Conservation (phyloP, 306 rosid genomes). For the Casuarina glauca region DNA sequence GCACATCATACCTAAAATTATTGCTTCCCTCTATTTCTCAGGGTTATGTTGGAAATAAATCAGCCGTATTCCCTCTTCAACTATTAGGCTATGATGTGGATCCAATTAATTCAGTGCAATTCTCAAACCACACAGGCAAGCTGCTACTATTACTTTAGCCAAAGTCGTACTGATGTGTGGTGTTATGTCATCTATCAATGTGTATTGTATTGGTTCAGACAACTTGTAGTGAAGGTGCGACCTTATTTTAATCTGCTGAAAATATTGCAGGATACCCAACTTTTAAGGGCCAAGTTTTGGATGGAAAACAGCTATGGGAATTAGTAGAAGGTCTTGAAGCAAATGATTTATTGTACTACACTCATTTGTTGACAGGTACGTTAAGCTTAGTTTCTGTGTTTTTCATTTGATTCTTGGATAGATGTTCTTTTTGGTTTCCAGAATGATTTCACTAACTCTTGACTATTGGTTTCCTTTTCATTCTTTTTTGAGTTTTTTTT, state of each 20-base stretch:
- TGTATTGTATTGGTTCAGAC: slow-evolving; percentile 29
- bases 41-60: slow-evolving; percentile 90
- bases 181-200: slow-evolving; percentile 43
- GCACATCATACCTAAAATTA: slow-evolving; percentile 8
- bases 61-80: slow-evolving; percentile 86
- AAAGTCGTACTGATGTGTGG: slow-evolving; percentile 45
- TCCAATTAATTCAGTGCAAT: slow-evolving; percentile 87
- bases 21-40: slow-evolving; percentile 25
- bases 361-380: slow-evolving; percentile 82
- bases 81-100: slow-evolving; percentile 88
- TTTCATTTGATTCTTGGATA: not conserved
- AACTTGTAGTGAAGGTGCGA: slow-evolving; percentile 24
- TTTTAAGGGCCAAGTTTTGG: slow-evolving; percentile 86
- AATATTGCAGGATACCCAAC: slow-evolving; percentile 74
- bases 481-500: too few species aligned
- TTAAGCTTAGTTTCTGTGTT: not conserved
- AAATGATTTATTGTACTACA: slow-evolving; percentile 71
- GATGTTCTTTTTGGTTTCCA: not conserved
- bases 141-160: slow-evolving; percentile 50
- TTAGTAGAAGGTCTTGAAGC: slow-evolving; percentile 72
- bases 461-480: too few species aligned
- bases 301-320: slow-evolving; percentile 77
- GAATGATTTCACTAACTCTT: too few species aligned
- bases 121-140: slow-evolving; percentile 95
- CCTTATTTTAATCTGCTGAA: slow-evolving; percentile 34